Percentiles rank a stretch among this genome's conserved stretches.
These are phyloP conservation scores for Pestalotiopsis sp. DNA, from an alignment of 2,329 filamentous ascomycete species.

Conservation along the genomic window DNA sequence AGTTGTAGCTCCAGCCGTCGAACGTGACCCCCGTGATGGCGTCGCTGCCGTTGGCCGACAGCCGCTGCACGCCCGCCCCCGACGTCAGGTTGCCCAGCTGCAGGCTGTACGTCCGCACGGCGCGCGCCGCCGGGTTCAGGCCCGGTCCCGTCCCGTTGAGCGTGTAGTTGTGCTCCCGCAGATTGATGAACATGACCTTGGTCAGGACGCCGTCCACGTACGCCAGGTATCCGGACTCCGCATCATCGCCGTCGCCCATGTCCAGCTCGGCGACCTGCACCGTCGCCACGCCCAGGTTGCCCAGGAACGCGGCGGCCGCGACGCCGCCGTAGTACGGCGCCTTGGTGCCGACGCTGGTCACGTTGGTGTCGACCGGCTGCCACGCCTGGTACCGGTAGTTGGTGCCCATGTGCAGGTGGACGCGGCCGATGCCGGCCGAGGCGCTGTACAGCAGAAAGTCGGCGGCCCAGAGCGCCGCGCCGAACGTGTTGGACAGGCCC, in stretches of 20 bases:
- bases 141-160: constrained; percentile 39
- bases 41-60: constrained; percentile 65
- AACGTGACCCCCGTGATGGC: constrained; percentile 64
- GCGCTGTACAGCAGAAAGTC: constrained; percentile 65
- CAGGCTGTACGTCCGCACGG: constrained; percentile 44
- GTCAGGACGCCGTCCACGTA: constrained; percentile 48
- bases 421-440: constrained; percentile 54
- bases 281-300: constrained; percentile 36
- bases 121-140: constrained; percentile 32
- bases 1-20: constrained; percentile 65
- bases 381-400: constrained; percentile 64
- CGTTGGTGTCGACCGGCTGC: constrained; percentile 59
- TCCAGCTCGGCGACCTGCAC: constrained; percentile 51
- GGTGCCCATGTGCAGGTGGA: constrained; percentile 68
- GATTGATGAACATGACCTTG: constrained; percentile 58
- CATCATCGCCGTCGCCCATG: constrained; percentile 36
- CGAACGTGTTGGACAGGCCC: constrained; percentile 66
- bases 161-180: constrained; percentile 63
- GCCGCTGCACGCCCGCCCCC: constrained; percentile 44
- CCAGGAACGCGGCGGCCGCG: constrained; percentile 59
- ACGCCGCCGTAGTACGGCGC: constrained; percentile 67
- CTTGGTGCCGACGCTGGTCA: constrained; percentile 58
- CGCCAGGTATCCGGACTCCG: constrained; percentile 58
- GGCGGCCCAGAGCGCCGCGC: constrained; percentile 65
- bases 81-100: constrained; percentile 27